Conservation (phyloP, 208 protist species). For the Tetramitus jugosus region DNA sequence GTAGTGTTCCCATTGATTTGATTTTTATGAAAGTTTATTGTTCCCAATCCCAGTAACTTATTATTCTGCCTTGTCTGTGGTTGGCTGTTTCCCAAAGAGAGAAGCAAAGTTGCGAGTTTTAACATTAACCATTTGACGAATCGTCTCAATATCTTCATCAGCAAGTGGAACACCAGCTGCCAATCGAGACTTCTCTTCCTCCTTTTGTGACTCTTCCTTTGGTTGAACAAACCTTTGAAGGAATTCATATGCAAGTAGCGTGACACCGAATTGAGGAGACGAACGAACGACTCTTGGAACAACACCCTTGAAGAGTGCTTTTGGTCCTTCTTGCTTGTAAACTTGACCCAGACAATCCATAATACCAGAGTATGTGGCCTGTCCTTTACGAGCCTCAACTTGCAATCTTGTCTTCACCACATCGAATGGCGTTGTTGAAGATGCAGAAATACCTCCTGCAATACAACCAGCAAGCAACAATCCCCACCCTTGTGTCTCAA, state of each 20-base stretch:
- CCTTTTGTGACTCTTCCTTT: too few relatives aligned
- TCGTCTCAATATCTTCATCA: neutral
- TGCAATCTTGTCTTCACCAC: conserved; percentile 57
- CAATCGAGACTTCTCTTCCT: neutral
- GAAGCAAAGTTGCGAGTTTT: too few relatives aligned
- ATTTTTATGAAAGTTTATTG: too few relatives aligned
- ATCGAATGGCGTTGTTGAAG: conserved; percentile 45
- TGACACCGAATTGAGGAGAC: conserved; percentile 53
- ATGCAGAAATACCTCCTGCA: conserved; percentile 42
- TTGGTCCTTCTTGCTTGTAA: conserved; percentile 36
- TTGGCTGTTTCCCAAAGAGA: too few relatives aligned
- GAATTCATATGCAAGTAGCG: conserved; percentile 50
- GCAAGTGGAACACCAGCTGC: conserved; percentile 10
- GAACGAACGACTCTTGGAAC: conserved; percentile 42
- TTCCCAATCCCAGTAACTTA: too few relatives aligned
- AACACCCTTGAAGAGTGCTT: conserved; percentile 49
- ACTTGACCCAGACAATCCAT: conserved; percentile 42
- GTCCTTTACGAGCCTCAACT: conserved; percentile 47
- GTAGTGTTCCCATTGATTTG: too few relatives aligned
- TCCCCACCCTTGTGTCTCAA: conserved; percentile 29
- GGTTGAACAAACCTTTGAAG: conserved; percentile 15
- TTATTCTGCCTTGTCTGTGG: too few relatives aligned
- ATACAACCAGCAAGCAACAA: conserved; percentile 44
- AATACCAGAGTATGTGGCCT: conserved; percentile 47
- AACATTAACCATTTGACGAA: neutral